These are phyloP conservation scores for Mycena amicta DNA, from an alignment of 768 basidiomycete genomes.

Conservation along the genomic window DNA sequence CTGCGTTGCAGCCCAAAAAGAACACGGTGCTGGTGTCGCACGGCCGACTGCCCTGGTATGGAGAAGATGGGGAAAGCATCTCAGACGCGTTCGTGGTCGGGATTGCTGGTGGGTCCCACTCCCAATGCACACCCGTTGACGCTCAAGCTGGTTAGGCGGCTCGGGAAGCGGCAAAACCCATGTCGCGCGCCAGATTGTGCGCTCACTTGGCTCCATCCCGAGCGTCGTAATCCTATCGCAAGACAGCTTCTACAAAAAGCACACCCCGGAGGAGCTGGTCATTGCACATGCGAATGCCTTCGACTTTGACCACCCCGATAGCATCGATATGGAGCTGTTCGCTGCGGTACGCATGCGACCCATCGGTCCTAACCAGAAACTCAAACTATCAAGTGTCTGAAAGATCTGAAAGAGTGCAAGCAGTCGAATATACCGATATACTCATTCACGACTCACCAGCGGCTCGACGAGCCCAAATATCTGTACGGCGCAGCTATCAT, in stretches of 20 bases:
- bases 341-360: conserved; percentile 54
- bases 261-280: conserved; percentile 75
- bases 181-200: conserved; percentile 82
- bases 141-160: conserved; percentile 53
- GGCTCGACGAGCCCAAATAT: conserved; percentile 78
- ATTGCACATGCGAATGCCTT: conserved; percentile 81
- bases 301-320: conserved; percentile 91
- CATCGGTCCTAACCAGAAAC: not conserved
- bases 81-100: conserved; percentile 83
- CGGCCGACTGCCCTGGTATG: conserved; percentile 88
- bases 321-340: conserved; percentile 90
- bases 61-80: conserved; percentile 68
- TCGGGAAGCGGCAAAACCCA: conserved; percentile 92
- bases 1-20: conserved; percentile 50
- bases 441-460: conserved; percentile 89
- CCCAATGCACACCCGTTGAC: not conserved
- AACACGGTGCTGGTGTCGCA: conserved; percentile 83
- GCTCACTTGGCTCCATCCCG: conserved; percentile 79
- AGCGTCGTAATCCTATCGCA: conserved; percentile 91
- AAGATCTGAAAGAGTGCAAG: conserved; percentile 81
- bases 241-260: conserved; percentile 87
- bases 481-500: conserved; percentile 93
- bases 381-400: conserved; percentile 61
- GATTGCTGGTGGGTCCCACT: conserved; percentile 64
- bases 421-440: conserved; percentile 93